Percentiles rank a stretch among this genome's conserved stretches.
phyloP scores from a whole-genome alignment of 208 protist genomes.

The Leishmania braziliensis region DNA sequence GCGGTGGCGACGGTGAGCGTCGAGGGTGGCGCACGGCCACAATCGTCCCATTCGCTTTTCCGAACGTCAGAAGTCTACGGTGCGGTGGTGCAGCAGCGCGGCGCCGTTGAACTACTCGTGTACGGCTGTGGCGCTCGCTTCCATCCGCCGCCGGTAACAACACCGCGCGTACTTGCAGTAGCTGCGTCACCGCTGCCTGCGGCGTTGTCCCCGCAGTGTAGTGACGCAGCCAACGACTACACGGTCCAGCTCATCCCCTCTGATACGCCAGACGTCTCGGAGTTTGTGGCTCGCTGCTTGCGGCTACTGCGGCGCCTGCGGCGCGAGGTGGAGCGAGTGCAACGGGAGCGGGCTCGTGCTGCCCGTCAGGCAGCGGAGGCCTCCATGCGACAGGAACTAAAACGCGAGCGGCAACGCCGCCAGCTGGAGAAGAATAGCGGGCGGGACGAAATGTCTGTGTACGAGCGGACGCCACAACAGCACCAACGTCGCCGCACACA shows the following conservation, averaged over 20 bases:
- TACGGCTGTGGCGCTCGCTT: conserved; percentile 38
- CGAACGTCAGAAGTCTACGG: conserved; percentile 36
- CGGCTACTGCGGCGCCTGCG: conserved; percentile 16
- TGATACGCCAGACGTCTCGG: background rate
- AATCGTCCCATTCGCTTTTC: conserved; percentile 30
- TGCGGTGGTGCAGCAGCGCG: conserved; percentile 61
- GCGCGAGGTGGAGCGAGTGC: conserved; percentile 15
- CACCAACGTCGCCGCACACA: conserved; percentile 6
- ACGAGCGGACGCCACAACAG: background rate
- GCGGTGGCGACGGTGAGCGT: conserved; percentile 6
- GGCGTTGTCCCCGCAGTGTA: background rate
- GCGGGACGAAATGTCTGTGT: conserved; percentile 6
- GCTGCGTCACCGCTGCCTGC: background rate
- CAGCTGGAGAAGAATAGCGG: conserved; percentile 15
- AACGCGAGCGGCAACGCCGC: conserved; percentile 30
- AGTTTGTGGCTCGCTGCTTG: conserved; percentile 12
- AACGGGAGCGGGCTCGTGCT: conserved; percentile 5
- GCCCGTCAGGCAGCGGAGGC: conserved; percentile 36
- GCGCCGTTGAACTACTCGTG: conserved; percentile 59
- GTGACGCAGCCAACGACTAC: conserved; percentile 9
- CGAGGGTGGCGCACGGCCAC: conserved; percentile 8
- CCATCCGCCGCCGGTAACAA: conserved; percentile 1
- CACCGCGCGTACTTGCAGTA: background rate
- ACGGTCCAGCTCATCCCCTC: conserved; percentile 17
- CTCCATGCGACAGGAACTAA: conserved; percentile 38